These are phyloP conservation scores for Claviceps sp. DNA, from an alignment of 2,329 filamentous ascomycete genomes.

Conservation along the genomic window DNA sequence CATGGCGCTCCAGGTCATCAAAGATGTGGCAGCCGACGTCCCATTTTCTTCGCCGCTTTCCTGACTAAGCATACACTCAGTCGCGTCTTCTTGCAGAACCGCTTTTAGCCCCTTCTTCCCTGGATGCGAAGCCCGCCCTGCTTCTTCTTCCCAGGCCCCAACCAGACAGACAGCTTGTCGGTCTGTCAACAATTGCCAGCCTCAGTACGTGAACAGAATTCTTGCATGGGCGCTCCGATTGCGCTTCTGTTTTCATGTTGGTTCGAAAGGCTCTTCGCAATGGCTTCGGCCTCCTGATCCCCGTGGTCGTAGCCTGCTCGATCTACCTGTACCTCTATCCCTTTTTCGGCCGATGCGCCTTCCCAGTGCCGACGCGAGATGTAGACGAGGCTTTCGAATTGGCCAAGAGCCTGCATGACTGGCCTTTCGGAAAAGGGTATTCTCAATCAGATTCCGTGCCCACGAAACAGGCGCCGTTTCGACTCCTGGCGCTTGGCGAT, in stretches of 20 bases:
- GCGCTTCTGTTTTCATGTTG: conserved; percentile 35
- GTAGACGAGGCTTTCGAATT: conserved; percentile 19
- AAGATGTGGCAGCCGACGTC: no score
- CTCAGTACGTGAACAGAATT: background rate
- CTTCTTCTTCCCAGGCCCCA: background rate
- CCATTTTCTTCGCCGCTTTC: background rate
- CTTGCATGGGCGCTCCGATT: conserved; percentile 5
- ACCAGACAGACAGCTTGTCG: background rate
- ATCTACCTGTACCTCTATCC: conserved; percentile 83
- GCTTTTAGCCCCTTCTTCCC: background rate
- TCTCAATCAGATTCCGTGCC: conserved; percentile 10
- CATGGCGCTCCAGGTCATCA: background rate
- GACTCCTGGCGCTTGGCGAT: conserved; percentile 77
- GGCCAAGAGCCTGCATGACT: conserved; percentile 27
- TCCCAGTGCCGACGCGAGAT: conserved; percentile 43
- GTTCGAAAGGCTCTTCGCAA: conserved; percentile 40
- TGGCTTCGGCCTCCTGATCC: conserved; percentile 38
- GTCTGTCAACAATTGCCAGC: background rate
- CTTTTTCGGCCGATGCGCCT: conserved; percentile 64
- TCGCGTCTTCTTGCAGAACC: background rate
- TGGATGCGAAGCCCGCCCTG: background rate
- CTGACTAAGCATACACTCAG: background rate
- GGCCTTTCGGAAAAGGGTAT: conserved; percentile 18
- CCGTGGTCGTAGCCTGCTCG: conserved; percentile 56
- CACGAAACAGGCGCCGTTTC: conserved; percentile 52